Evolutionary conservation across 1,284 basidiomycete genomes (phyloP).

Genomic region (Veloporphyrellus conicus): DNA sequence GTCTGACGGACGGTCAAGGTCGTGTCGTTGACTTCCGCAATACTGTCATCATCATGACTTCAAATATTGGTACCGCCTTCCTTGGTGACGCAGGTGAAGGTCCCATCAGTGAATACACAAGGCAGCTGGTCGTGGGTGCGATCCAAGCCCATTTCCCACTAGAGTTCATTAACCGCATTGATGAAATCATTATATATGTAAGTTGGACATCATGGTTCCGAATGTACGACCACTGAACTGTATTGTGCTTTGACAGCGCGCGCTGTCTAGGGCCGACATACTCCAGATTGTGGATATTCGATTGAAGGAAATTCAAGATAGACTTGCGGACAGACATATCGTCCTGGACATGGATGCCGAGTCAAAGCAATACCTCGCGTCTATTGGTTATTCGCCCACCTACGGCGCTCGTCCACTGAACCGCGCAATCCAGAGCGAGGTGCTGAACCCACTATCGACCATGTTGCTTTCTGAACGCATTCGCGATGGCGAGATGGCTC

Average conservation of each 20-base stretch:
- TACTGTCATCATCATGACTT: constrained; percentile 92
- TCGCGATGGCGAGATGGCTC: constrained; percentile 76
- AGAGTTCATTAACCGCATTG: constrained; percentile 90
- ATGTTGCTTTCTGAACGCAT: constrained; percentile 83
- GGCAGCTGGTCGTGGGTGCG: constrained; percentile 68
- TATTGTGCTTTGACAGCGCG: constrained; percentile 47
- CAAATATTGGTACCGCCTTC: constrained; percentile 80
- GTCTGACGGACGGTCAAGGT: constrained; percentile 85
- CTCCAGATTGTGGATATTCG: constrained; percentile 84
- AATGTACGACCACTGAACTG: not conserved
- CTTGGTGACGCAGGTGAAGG: constrained; percentile 78
- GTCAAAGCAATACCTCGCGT: constrained; percentile 80
- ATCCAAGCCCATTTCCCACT: constrained; percentile 87
- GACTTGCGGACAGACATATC: constrained; percentile 79
- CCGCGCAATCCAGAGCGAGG: constrained; percentile 87
- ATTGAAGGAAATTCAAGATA: constrained; percentile 66
- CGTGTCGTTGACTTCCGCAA: constrained; percentile 77
- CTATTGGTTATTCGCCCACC: constrained; percentile 77
- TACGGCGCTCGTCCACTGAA: constrained; percentile 93
- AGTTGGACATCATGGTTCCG: constrained; percentile 33
- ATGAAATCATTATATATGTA: constrained; percentile 87
- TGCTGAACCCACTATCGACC: constrained; percentile 88
- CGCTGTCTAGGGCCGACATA: constrained; percentile 71
- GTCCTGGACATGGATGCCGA: constrained; percentile 70
- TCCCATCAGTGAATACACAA: constrained; percentile 60